Percentiles rank a stretch among this genome's conserved stretches.
These are phyloP conservation scores for Gyromitra esculenta DNA, from an alignment of 2,329 filamentous ascomycete species.

Conservation along the genomic window DNA sequence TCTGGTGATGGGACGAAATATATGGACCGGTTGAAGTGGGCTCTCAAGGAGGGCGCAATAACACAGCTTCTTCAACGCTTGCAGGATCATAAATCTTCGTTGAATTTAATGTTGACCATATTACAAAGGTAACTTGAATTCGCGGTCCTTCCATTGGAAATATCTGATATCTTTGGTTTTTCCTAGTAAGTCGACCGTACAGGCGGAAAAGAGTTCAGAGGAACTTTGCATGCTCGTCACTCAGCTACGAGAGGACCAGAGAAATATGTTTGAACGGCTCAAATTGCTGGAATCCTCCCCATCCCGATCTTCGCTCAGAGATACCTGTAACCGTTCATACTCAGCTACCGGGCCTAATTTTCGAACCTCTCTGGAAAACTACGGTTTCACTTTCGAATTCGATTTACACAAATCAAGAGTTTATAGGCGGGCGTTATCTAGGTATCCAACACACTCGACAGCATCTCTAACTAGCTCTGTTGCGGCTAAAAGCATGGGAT, in stretches of 20 bases:
- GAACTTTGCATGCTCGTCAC: not conserved
- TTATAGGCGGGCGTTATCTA: not conserved
- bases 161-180: not conserved
- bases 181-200: not conserved
- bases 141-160: not conserved
- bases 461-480: not conserved
- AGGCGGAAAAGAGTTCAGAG: not conserved
- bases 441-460: not conserved
- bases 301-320: not conserved
- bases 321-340: not conserved
- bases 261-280: slow-evolving; percentile 3
- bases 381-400: slow-evolving; percentile 1
- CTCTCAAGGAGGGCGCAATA: not conserved
- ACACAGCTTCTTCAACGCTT: slow-evolving; percentile 8
- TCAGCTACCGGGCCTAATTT: not conserved
- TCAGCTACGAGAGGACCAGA: not conserved
- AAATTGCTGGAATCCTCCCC: not conserved
- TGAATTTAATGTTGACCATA: slow-evolving; percentile 32
- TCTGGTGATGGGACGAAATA: not conserved
- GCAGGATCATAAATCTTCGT: slow-evolving; percentile 19
- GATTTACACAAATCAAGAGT: not conserved
- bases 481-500: slow-evolving; percentile 3
- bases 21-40: slow-evolving; percentile 13
- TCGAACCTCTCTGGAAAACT: not conserved
- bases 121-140: slow-evolving; percentile 12